phyloP scores from a whole-genome alignment of 2,329 filamentous ascomycete genomes.

The Tolypocladium guangdongense region DNA sequence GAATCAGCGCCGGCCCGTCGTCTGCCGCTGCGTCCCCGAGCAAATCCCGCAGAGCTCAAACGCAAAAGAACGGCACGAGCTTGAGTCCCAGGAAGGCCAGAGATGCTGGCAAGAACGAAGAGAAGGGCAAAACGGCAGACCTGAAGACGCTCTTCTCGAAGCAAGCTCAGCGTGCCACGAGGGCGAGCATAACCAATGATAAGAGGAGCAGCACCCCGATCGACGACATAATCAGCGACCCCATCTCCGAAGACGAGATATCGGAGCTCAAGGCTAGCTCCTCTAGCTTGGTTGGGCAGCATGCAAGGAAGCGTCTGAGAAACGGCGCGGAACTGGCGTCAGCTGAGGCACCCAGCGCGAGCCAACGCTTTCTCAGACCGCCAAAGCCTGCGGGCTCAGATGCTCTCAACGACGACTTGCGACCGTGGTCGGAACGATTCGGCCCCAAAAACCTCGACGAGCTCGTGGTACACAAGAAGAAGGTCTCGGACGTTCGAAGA shows the following conservation, averaged over 20 bases:
- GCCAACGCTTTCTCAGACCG: slow-evolving; percentile 42
- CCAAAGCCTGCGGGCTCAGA: slow-evolving; percentile 17
- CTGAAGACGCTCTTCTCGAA: slow-evolving; percentile 50
- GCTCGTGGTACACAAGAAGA: slow-evolving; percentile 88
- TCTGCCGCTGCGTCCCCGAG: slow-evolving; percentile 9
- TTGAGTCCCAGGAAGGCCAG: slow-evolving; percentile 29
- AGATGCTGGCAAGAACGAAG: slow-evolving; percentile 27
- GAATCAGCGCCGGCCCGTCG: slow-evolving; percentile 1
- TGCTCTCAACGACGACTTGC: slow-evolving; percentile 39
- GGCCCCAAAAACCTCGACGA: slow-evolving; percentile 66
- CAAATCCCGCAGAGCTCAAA: slow-evolving; percentile 14
- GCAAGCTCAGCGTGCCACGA: slow-evolving; percentile 40
- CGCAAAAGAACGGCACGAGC: slow-evolving; percentile 18
- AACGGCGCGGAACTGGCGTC: slow-evolving; percentile 17
- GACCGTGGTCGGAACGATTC: slow-evolving; percentile 84
- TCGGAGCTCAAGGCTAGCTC: slow-evolving; percentile 36
- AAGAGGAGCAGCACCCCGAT: slow-evolving; percentile 17
- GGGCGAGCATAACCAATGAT: slow-evolving; percentile 18
- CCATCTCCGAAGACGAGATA: slow-evolving; percentile 50
- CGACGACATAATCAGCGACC: slow-evolving; percentile 42
- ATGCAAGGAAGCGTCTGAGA: slow-evolving; percentile 42
- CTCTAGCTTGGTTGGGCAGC: slow-evolving; percentile 44
- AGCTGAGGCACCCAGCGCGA: slow-evolving; percentile 20
- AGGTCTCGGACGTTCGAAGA: slow-evolving; percentile 71
- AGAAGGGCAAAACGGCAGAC: slow-evolving; percentile 44